phyloP scores from a whole-genome alignment of 345 rosid species.

The Eutrema japonicum region DNA sequence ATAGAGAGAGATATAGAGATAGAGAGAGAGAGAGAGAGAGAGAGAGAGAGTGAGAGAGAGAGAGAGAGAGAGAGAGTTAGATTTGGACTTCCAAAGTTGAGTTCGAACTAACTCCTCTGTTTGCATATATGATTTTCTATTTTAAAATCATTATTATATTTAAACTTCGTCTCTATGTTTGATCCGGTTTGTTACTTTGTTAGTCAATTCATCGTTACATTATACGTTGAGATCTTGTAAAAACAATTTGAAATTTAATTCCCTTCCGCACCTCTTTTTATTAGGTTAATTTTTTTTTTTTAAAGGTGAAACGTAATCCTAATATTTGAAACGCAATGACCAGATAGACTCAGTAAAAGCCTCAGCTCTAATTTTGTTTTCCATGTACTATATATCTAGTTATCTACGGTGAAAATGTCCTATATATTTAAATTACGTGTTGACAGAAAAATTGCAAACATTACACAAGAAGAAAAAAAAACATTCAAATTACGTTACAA shows the following conservation, averaged over 20 bases:
- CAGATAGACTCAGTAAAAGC: not conserved
- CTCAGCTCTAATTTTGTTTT: constrained; percentile 3
- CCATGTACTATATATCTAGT: no score
- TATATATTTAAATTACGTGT: not conserved
- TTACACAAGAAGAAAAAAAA: not conserved
- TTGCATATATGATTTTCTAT: not conserved
- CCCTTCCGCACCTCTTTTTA: not conserved
- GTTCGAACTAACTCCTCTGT: constrained; percentile 14
- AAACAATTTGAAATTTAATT: constrained; percentile 1
- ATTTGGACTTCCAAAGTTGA: constrained; percentile 12
- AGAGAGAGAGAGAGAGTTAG: constrained; percentile 12
- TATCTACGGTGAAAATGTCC: not conserved
- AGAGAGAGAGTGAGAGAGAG: constrained; percentile 18
- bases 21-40: constrained; percentile 7
- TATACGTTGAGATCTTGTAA: not conserved
- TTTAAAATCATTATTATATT: not conserved
- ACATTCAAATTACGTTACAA: not conserved
- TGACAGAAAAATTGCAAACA: not conserved
- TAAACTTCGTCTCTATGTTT: not conserved
- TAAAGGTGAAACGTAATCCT: not conserved
- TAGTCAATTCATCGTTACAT: constrained; percentile 1
- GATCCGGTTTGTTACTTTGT: not conserved
- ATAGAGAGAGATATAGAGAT: constrained; percentile 12
- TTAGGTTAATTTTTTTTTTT: not conserved
- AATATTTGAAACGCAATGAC: not conserved